These are phyloP conservation scores for Fereydounia khargensis DNA, from an alignment of 1,284 basidiomycete genomes.

Conservation along the genomic window DNA sequence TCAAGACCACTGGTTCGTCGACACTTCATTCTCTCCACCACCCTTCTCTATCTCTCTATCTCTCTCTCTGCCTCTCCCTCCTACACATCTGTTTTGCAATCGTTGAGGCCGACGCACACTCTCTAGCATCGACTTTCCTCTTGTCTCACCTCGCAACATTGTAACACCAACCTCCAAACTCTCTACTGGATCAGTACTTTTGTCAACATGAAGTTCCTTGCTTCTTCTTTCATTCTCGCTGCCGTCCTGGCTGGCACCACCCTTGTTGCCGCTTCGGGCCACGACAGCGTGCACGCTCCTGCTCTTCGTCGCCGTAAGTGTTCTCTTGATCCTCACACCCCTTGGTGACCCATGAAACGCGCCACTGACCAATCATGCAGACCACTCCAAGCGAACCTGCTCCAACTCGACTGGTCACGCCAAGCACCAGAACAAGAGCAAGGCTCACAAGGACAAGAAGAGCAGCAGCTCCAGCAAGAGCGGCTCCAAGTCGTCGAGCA, in stretches of 20 bases:
- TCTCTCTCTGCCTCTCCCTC: neutral
- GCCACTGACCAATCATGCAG: slow-evolving; percentile 13
- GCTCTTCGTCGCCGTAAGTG: too few species aligned
- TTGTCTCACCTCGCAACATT: too few species aligned
- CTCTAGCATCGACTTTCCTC: neutral
- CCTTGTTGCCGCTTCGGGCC: slow-evolving; percentile 24
- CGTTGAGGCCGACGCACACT: too few species aligned
- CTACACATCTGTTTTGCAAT: neutral
- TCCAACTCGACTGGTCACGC: slow-evolving; percentile 6
- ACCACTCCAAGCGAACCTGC: slow-evolving; percentile 10
- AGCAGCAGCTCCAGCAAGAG: slow-evolving; percentile 1
- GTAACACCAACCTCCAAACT: too few species aligned
- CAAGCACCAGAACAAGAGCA: slow-evolving; percentile 10
- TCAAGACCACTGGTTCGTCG: neutral
- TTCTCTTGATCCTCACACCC: too few species aligned
- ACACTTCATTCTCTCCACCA: neutral
- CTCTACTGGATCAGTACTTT: neutral
- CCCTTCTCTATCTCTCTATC: neutral
- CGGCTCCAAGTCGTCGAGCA: neutral
- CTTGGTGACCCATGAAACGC: too few species aligned
- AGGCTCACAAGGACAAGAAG: too few species aligned
- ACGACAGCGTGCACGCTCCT: slow-evolving; percentile 8
- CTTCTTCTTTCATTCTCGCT: slow-evolving; percentile 14
- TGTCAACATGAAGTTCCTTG: slow-evolving; percentile 24
- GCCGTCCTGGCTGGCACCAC: slow-evolving; percentile 25